These are phyloP conservation scores for Podila clonocystis DNA, from an alignment of 192 early-diverging fungal species.

Conservation along the genomic window DNA sequence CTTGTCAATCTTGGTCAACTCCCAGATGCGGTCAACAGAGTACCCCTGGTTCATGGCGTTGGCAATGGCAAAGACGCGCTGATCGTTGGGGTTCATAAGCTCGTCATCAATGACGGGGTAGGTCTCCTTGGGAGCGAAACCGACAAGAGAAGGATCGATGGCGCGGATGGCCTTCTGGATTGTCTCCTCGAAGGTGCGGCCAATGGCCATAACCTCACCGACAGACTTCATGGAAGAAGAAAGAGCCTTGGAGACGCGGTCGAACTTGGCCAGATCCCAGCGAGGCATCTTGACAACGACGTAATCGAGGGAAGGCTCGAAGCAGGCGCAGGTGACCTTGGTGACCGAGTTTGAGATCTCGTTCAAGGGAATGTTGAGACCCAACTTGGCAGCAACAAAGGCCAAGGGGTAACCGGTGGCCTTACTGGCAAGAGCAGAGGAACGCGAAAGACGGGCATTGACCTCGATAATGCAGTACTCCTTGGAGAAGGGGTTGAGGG, in stretches of 20 bases:
- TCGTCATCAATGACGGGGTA: constrained; percentile 82
- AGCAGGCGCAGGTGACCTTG: constrained; percentile 95
- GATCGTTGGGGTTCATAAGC: constrained; percentile 87
- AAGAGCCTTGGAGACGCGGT: constrained; percentile 89
- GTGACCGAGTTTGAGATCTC: constrained; percentile 96
- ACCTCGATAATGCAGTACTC: constrained; percentile 99
- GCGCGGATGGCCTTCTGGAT: constrained; percentile 96
- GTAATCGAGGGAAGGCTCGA: constrained; percentile 98
- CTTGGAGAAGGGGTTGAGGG: constrained; percentile 91
- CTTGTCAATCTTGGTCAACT: constrained; percentile 91
- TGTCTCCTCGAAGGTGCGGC: constrained; percentile 97
- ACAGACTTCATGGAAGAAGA: constrained; percentile 97
- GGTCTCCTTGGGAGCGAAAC: constrained; percentile 69
- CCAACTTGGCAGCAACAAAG: constrained; percentile 98
- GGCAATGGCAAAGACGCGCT: constrained; percentile 95
- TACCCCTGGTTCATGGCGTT: constrained; percentile 93
- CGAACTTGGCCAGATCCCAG: constrained; percentile 98
- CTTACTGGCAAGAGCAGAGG: constrained; percentile 94
- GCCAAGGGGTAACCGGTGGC: constrained; percentile 99
- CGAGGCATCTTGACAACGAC: constrained; percentile 85
- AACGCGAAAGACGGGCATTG: constrained; percentile 94
- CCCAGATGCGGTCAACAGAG: constrained; percentile 89
- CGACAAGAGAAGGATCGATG: constrained; percentile 87
- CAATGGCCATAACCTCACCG: constrained; percentile 98
- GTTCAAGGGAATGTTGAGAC: constrained; percentile 90